Evolutionary conservation across 2,329 filamentous ascomycete genomes (phyloP).

Genomic region (Ramularia collo-cygni): DNA sequence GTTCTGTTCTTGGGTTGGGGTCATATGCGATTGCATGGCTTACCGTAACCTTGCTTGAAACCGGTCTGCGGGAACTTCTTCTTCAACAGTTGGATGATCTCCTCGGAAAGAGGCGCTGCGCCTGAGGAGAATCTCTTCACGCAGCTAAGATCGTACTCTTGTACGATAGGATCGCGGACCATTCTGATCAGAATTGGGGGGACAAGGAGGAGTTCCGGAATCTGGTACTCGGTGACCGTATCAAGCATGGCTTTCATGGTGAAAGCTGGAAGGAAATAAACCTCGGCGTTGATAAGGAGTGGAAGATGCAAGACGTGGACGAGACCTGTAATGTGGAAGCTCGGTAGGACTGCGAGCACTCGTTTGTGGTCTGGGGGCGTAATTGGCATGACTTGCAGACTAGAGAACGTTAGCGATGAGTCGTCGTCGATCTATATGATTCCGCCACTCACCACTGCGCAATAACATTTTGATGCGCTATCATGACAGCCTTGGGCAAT

Average conservation of each 20-base stretch:
- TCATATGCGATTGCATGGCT: no score
- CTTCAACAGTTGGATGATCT: constrained; percentile 52
- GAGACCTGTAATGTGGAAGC: constrained; percentile 59
- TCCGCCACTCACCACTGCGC: constrained; percentile 45
- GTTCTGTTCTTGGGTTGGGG: no score
- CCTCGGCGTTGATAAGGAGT: constrained; percentile 56
- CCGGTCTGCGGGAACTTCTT: constrained; percentile 53
- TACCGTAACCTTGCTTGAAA: not conserved
- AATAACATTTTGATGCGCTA: constrained; percentile 49
- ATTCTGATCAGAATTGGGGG: constrained; percentile 57
- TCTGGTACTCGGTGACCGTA: constrained; percentile 46
- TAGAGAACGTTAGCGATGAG: no score
- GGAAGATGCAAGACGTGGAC: constrained; percentile 59
- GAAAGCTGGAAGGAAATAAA: constrained; percentile 59
- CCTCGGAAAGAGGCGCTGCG: constrained; percentile 51
- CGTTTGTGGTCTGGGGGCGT: constrained; percentile 44
- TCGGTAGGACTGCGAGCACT: constrained; percentile 52
- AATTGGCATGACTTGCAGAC: constrained; percentile 50
- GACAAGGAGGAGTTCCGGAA: constrained; percentile 52
- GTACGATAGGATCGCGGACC: constrained; percentile 49
- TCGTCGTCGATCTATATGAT: no score
- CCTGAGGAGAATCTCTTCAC: constrained; percentile 53
- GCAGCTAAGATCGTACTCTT: constrained; percentile 51
- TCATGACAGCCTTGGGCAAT: constrained; percentile 46
- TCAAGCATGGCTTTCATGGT: constrained; percentile 54